phyloP scores from a whole-genome alignment of 257 asterid genomes.

The Capsicum pubescens region DNA sequence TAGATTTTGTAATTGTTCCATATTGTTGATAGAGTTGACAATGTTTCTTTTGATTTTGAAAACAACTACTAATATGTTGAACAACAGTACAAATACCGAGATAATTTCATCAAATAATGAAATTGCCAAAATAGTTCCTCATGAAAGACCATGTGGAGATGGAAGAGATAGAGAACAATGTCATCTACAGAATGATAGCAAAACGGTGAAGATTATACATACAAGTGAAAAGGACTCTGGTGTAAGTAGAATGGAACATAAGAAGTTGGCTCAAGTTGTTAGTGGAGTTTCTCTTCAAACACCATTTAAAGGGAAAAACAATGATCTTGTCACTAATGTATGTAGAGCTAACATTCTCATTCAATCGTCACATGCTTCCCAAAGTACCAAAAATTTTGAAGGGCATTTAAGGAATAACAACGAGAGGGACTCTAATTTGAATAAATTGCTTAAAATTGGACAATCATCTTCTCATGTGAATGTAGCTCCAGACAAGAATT shows the following conservation, averaged over 20 bases:
- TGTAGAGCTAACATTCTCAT: conserved; percentile 30
- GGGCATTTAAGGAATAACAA: conserved; percentile 19
- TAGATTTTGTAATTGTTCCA: too few species aligned
- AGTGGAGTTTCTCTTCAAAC: conserved; percentile 32
- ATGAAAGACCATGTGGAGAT: too few species aligned
- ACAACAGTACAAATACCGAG: neutral
- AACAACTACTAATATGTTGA: neutral
- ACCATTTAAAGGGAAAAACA: conserved; percentile 26
- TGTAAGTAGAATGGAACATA: conserved; percentile 37
- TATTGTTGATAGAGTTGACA: too few species aligned
- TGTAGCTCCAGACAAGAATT: conserved; percentile 35
- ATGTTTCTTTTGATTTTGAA: neutral
- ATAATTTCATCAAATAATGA: conserved; percentile 1
- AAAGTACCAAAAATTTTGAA: conserved; percentile 31
- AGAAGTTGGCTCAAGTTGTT: conserved; percentile 32
- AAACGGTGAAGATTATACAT: conserved; percentile 34
- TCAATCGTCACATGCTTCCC: conserved; percentile 28
- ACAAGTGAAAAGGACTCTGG: conserved; percentile 41
- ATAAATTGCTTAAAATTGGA: conserved; percentile 46
- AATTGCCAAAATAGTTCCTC: neutral
- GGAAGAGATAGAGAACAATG: neutral
- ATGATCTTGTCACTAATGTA: neutral
- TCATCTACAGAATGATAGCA: conserved; percentile 31
- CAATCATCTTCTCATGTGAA: conserved; percentile 27
- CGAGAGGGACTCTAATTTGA: conserved; percentile 25